Evolutionary conservation across 2,329 filamentous ascomycete species (phyloP).

Genomic region (Mycosphaerella arachidis): DNA sequence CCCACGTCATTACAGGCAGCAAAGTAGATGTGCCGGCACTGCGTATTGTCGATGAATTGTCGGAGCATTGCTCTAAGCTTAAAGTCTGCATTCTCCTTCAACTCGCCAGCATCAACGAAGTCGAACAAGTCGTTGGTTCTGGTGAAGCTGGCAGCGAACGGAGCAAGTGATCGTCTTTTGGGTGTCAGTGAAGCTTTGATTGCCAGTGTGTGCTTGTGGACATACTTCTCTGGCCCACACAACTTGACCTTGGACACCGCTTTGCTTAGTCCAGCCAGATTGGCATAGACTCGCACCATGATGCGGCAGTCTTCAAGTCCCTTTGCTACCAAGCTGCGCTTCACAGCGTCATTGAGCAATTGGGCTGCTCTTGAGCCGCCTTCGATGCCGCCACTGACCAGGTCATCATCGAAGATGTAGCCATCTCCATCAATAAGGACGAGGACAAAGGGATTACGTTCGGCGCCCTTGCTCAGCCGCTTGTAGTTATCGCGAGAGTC

Average conservation of each 20-base stretch:
- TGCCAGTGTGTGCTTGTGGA: not conserved
- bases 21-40: slow-evolving; percentile 62
- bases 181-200: not conserved
- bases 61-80: slow-evolving; percentile 53
- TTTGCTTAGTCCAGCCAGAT: slow-evolving; percentile 44
- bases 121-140: slow-evolving; percentile 56
- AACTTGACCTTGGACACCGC: slow-evolving; percentile 47
- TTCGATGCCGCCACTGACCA: slow-evolving; percentile 30
- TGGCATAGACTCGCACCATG: slow-evolving; percentile 46
- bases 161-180: not conserved
- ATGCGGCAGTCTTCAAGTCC: slow-evolving; percentile 49
- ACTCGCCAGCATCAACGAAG: slow-evolving; percentile 58
- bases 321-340: slow-evolving; percentile 42
- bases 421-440: slow-evolving; percentile 61
- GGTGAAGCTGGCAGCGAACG: slow-evolving; percentile 37
- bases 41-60: slow-evolving; percentile 53
- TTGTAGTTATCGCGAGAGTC: slow-evolving; percentile 54
- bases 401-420: slow-evolving; percentile 42
- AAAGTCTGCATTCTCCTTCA: slow-evolving; percentile 57
- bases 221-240: slow-evolving; percentile 47
- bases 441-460: slow-evolving; percentile 56
- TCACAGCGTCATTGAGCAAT: slow-evolving; percentile 50
- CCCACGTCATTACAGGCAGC: slow-evolving; percentile 59
- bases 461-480: slow-evolving; percentile 43
- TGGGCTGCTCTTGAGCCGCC: slow-evolving; percentile 55